Evolutionary conservation across 169 alveolate genomes (phyloP).

Genomic region (Cryptosporidium canis): DNA sequence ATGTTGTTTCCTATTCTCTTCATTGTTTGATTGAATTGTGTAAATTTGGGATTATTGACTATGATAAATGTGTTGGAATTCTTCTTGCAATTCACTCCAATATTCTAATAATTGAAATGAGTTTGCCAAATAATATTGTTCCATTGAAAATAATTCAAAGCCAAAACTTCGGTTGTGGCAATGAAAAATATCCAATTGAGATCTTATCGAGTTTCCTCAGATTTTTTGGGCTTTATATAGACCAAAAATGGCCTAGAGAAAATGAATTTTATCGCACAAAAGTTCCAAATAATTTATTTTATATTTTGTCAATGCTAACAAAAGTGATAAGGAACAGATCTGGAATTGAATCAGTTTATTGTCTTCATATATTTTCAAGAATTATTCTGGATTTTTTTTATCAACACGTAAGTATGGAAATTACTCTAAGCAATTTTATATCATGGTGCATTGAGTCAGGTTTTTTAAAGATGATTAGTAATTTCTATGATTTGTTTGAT

Average conservation of each 20-base stretch:
- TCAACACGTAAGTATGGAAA: slow-evolving; percentile 2
- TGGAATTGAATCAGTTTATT: slow-evolving; percentile 17
- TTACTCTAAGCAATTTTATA: background rate
- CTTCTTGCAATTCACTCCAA: slow-evolving; percentile 29
- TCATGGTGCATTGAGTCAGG: slow-evolving; percentile 22
- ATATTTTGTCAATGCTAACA: slow-evolving; percentile 15
- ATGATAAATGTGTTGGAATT: slow-evolving; percentile 34
- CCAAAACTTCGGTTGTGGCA: slow-evolving; percentile 9
- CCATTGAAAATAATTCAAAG: background rate
- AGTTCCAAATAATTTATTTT: slow-evolving; percentile 41
- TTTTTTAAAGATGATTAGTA: background rate
- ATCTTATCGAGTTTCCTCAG: slow-evolving; percentile 31
- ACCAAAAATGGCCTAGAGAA: slow-evolving; percentile 47
- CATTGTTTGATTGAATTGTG: slow-evolving; percentile 65
- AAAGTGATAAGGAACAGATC: slow-evolving; percentile 6
- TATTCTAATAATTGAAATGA: slow-evolving; percentile 7
- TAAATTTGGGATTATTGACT: slow-evolving; percentile 44
- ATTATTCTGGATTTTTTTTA: slow-evolving; percentile 41
- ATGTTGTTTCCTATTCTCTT: slow-evolving; percentile 44
- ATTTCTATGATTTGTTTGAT: slow-evolving; percentile 3
- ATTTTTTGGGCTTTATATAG: slow-evolving; percentile 35
- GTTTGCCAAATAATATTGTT: background rate
- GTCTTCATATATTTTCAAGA: slow-evolving; percentile 14
- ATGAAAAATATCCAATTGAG: background rate
- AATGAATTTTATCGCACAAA: background rate